Base-by-base conservation (phyloP, 2,329 filamentous ascomycete species). In the Meredithiella fracta region DNA sequence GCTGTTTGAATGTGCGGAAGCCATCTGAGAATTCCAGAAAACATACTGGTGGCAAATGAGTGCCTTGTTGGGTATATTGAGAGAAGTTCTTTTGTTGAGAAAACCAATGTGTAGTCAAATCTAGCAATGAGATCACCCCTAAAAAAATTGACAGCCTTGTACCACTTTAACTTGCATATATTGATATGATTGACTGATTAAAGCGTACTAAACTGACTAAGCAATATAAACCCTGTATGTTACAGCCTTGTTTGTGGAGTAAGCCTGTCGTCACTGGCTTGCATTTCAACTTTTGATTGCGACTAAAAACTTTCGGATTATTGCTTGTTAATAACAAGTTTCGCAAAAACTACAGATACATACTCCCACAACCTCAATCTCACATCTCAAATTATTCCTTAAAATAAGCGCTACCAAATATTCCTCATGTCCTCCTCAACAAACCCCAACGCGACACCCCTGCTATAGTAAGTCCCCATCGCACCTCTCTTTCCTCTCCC, bases 381-480 rank as follows among this genome's bases (percentile, higher is more conserved):
- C 38, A 42, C 38, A n/a, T 15, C n/a, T 15, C 17, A 42, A 4
- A 42, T 42, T 7, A n/a, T n/a, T 42, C 6, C 22, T 22, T 26
- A 25, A 26, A 22, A 14, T 20, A 20, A 26, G 17, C 44, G 17
- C 8, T 49, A 49, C 9, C 11, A 25, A 49, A 4, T 20, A 25
- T 52, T n/a, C 63, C 69, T 57, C 61, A 86, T 86, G 83, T 82
- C 83, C 59, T 86, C 83, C 59, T 85, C 82, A 58, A 86, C 83
- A 52, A 76, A 77, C 62, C 72, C 77, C 31, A 73, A 77, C 42
- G 53, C 49, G 60, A 85, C 80, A 62, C 83, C 81, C 57, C 74
- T 87, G 60, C 80, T 87, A 66, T 88, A 87, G 84, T 87, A 73
- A 65, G 80, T 70, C 11, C 23, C 20, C 44, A 4, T 26, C 37